A percentile compares a stretch with the other conserved stretches of the same genome.
These are phyloP conservation scores for Fusarium mexicanum DNA, from an alignment of 2,329 filamentous ascomycete genomes.

Conservation along the genomic window DNA sequence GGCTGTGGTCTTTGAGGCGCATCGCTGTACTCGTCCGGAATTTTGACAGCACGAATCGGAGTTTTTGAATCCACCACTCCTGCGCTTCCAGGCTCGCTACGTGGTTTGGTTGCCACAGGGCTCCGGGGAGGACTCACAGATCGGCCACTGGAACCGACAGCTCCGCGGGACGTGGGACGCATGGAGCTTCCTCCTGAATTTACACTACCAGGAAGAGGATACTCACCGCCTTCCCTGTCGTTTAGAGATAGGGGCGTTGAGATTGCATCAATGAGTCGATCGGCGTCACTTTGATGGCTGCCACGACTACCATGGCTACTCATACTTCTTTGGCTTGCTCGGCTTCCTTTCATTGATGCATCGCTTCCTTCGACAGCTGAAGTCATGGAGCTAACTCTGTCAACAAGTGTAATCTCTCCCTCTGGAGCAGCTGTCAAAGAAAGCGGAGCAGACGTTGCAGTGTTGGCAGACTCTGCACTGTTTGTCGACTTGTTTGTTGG, in stretches of 20 bases:
- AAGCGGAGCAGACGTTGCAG: conserved; percentile 33
- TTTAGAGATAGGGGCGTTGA: conserved; percentile 64
- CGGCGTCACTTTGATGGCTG: conserved; percentile 70
- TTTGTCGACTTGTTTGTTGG: conserved; percentile 15
- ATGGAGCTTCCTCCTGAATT: conserved; percentile 27
- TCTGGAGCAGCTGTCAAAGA: conserved; percentile 47
- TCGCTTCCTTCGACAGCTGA: conserved; percentile 17
- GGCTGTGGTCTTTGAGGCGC: conserved; percentile 45
- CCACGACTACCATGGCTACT: conserved; percentile 54
- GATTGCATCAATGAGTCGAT: conserved; percentile 77
- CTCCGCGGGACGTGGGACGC: conserved; percentile 5
- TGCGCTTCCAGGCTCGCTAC: conserved; percentile 48
- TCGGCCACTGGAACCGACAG: conserved; percentile 9
- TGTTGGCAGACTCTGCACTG: conserved; percentile 28
- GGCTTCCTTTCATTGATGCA: conserved; percentile 26
- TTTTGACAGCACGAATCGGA: conserved; percentile 58
- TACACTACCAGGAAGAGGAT: conserved; percentile 33
- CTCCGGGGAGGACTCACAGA: conserved; percentile 22
- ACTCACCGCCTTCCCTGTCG: conserved; percentile 48
- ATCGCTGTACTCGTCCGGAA: conserved; percentile 58
- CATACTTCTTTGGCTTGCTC: conserved; percentile 47
- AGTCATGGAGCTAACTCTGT: conserved; percentile 51
- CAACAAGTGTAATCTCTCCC: conserved; percentile 71
- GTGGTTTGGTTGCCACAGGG: conserved; percentile 26
- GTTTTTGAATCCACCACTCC: conserved; percentile 56